Evolutionary conservation across 1,284 basidiomycete genomes (phyloP).

Genomic region (Pterulicium gracile): DNA sequence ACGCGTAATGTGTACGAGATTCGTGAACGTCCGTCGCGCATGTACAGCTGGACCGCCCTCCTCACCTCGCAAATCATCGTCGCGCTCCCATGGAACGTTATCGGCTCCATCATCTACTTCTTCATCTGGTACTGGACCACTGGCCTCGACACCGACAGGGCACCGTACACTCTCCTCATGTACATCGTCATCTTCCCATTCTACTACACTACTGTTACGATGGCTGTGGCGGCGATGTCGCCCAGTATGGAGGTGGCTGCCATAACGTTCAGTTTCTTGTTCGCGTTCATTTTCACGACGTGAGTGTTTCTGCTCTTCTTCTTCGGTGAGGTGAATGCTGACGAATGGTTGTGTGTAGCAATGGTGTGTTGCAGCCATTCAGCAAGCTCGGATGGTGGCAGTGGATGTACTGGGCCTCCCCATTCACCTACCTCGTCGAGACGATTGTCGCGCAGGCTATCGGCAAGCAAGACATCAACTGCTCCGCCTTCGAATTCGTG

Average conservation of each 20-base stretch:
- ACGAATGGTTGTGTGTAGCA: conserved; percentile 18
- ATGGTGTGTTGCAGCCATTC: conserved; percentile 38
- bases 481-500: conserved; percentile 42
- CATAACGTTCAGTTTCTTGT: conserved; percentile 48
- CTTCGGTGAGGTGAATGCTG: too few relatives aligned
- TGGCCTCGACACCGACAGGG: conserved; percentile 31
- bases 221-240: conserved; percentile 35
- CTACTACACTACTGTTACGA: conserved; percentile 40
- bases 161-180: conserved; percentile 47
- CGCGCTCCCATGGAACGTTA: conserved; percentile 58
- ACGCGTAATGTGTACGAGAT: conserved; percentile 57
- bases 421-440: conserved; percentile 1
- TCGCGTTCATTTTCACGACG: conserved; percentile 52
- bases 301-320: conserved; percentile 22
- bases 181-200: conserved; percentile 40
- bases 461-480: conserved; percentile 41
- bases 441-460: conserved; percentile 21
- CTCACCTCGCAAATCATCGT: conserved; percentile 49
- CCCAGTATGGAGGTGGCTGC: conserved; percentile 38
- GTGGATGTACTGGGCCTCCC: conserved; percentile 45
- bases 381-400: conserved; percentile 49
- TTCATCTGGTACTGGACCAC: conserved; percentile 34
- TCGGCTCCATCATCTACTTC: conserved; percentile 44
- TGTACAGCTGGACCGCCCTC: conserved; percentile 79
- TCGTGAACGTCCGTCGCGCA: conserved; percentile 65